Evolutionary conservation across 2,329 filamentous ascomycete species (phyloP).

Genomic region (Teratosphaeria destructans): DNA sequence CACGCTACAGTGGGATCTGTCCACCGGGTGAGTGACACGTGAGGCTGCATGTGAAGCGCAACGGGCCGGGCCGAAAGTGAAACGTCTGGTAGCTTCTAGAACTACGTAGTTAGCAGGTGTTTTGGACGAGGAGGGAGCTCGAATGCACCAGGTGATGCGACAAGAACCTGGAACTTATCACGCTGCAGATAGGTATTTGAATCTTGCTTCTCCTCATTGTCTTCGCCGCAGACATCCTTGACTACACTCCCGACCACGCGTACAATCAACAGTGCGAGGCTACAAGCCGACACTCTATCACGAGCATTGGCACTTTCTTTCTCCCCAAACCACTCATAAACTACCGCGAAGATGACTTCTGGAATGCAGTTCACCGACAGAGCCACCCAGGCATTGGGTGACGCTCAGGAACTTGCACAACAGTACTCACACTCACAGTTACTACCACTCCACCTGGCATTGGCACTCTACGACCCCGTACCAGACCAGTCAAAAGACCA

Average conservation of each 20-base stretch:
- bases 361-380: constrained; percentile 89
- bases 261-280: neutral
- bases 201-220: neutral
- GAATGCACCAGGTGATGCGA: neutral
- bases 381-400: constrained; percentile 78
- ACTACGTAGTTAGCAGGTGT: neutral
- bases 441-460: constrained; percentile 78
- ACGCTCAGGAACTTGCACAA: constrained; percentile 77
- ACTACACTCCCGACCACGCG: neutral
- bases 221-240: neutral
- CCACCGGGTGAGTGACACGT: neutral
- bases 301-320: neutral
- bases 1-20: neutral
- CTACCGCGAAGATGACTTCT: constrained; percentile 49
- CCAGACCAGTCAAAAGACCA: constrained; percentile 68
- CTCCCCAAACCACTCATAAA: neutral
- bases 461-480: constrained; percentile 66
- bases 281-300: neutral
- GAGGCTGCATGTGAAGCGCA: neutral
- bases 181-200: neutral
- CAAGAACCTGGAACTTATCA: neutral
- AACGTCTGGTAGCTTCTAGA: neutral
- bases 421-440: constrained; percentile 89
- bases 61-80: neutral
- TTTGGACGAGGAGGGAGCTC: neutral